Percentiles rank a stretch among this genome's conserved stretches.
phyloP scores from a whole-genome alignment of 1,284 basidiomycete genomes.

The Leccinum subrobustum region DNA sequence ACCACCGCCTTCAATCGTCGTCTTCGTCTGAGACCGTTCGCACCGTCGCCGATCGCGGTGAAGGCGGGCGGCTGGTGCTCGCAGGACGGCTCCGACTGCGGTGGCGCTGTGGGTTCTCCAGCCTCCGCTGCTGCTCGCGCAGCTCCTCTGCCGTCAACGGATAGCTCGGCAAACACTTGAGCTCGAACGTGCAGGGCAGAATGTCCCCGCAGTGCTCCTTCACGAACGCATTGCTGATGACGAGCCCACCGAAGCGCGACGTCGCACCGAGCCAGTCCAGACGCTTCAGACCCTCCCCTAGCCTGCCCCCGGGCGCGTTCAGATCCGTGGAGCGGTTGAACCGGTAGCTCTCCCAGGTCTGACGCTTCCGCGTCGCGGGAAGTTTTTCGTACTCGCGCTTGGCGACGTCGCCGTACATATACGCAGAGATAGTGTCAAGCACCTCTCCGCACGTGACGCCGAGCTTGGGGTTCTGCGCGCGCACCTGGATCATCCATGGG shows the following conservation, averaged over 20 bases:
- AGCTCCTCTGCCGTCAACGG: slow-evolving; percentile 51
- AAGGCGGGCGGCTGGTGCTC: slow-evolving; percentile 14
- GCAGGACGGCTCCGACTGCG: slow-evolving; percentile 24
- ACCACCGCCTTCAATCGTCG: slow-evolving; percentile 1
- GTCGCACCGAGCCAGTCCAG: slow-evolving; percentile 60
- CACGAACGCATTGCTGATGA: slow-evolving; percentile 44
- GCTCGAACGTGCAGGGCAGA: slow-evolving; percentile 59
- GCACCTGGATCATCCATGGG: slow-evolving; percentile 59
- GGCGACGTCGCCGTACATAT: slow-evolving; percentile 50
- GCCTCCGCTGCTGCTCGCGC: slow-evolving; percentile 41
- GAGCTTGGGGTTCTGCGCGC: slow-evolving; percentile 45
- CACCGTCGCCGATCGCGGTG: slow-evolving; percentile 15
- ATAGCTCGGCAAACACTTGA: slow-evolving; percentile 50
- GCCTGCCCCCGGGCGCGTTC: slow-evolving; percentile 64
- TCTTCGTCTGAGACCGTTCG: slow-evolving; percentile 19
- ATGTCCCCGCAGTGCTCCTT: slow-evolving; percentile 44
- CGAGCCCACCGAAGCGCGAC: slow-evolving; percentile 62
- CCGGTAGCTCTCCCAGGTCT: slow-evolving; percentile 51
- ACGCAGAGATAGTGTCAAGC: slow-evolving; percentile 53
- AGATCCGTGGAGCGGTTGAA: slow-evolving; percentile 61
- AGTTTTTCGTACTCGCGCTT: slow-evolving; percentile 51
- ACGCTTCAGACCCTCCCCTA: slow-evolving; percentile 58
- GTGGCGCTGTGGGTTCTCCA: slow-evolving; percentile 23
- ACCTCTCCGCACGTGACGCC: slow-evolving; percentile 77
- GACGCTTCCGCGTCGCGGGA: slow-evolving; percentile 34